Evolutionary conservation across 164 flowering plant species (phyloP), one percentile per base, ranked within the genome.

Genomic region (Brasenia schreberi): DNA sequence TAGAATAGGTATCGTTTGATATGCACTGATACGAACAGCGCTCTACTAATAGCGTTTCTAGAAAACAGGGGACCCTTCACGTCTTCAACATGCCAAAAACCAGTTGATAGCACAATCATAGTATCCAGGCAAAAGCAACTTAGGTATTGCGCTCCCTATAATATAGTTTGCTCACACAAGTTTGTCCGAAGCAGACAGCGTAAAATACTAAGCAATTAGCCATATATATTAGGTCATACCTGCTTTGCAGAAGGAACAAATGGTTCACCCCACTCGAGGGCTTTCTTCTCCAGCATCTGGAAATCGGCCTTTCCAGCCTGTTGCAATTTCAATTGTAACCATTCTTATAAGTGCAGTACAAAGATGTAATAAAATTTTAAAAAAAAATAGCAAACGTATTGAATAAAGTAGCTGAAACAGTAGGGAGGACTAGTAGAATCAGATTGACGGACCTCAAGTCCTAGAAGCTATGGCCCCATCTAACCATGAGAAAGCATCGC

Each of bases 301-400:
- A 91, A 91, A 79, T 89, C 96, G 66, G 81, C 92, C 77, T 87
- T 91, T n/a, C 97, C 97, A 70, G 89, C 90, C 98, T 93, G 82
- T 68, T 12, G n/a, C 27, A 68, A 66, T n/a, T 60, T 11, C 27
- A n/a, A 23, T 56, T n/a, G n/a, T 12, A 56, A 56, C n/a, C 12
- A 11, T 56, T 11, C 59, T 56, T 56, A 11, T 56, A 56, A 56
- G 2, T 56, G 59, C 16, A 56, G 59, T 11, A 56, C 59, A 56
- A 56, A 1, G n/a, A 56, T 56, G 59, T n/a, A 11, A 11, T 12
- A 56, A 56, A 56, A 56, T 0, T 11, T n/a, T 56, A n/a, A 56
- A 56, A n/a, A 56, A 56, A 56, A 56, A 11, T 56, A 56, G 12
- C 59, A 56, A 56, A 11, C n/a, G 59, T 23, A 2, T 23, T 23